Evolutionary conservation across 2,329 filamentous ascomycete species (phyloP).

Genomic region (Neonectria magnoliae): DNA sequence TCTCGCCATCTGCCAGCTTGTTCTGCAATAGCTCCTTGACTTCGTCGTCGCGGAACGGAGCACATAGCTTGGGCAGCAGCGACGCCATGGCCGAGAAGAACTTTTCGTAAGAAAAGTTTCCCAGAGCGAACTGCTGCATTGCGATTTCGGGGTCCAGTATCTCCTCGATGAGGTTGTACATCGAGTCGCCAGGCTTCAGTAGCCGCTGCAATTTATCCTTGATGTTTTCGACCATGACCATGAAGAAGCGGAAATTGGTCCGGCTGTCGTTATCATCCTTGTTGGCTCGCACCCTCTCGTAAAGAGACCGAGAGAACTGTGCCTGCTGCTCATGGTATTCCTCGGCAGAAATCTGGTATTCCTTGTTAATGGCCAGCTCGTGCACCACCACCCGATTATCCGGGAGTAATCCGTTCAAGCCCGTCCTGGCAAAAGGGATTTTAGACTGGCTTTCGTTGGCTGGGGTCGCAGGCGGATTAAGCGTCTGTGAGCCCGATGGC

Average conservation of each 20-base stretch:
- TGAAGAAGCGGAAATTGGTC: conserved; percentile 73
- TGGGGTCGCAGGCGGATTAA: conserved; percentile 65
- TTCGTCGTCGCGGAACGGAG: conserved; percentile 81
- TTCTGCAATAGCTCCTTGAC: conserved; percentile 75
- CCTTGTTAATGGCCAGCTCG: conserved; percentile 81
- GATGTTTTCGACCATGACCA: conserved; percentile 76
- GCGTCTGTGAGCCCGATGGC: conserved; percentile 57
- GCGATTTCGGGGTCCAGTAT: conserved; percentile 79
- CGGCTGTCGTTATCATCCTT: conserved; percentile 74
- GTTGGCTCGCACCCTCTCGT: conserved; percentile 68
- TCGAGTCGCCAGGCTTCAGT: conserved; percentile 74
- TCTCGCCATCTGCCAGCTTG: conserved; percentile 67
- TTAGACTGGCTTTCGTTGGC: conserved; percentile 52
- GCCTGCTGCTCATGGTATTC: conserved; percentile 68
- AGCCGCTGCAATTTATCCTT: conserved; percentile 77
- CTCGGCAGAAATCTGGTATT: conserved; percentile 75
- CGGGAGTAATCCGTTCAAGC: conserved; percentile 67
- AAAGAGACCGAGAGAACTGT: conserved; percentile 59
- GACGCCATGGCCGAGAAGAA: conserved; percentile 82
- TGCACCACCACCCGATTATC: conserved; percentile 81
- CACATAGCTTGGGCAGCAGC: conserved; percentile 81
- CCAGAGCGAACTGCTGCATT: conserved; percentile 72
- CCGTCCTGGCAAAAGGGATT: conserved; percentile 50
- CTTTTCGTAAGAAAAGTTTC: conserved; percentile 81
- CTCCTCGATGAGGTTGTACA: conserved; percentile 79